Conservation (phyloP, 768 basidiomycete genomes). For the Cystoderma amianthinum region DNA sequence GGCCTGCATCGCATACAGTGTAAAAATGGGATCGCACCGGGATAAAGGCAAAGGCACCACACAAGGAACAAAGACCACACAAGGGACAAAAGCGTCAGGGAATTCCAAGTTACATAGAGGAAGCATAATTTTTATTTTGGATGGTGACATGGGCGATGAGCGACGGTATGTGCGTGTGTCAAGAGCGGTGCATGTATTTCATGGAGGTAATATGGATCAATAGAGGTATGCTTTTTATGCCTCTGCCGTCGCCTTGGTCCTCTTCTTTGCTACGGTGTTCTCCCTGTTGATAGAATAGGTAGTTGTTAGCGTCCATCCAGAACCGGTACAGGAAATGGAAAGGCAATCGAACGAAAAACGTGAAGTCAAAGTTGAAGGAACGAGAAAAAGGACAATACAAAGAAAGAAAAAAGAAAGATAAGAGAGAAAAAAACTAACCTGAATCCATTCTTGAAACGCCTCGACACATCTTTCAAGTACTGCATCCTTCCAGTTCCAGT, state of each 20-base stretch:
- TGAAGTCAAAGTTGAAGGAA: too few species aligned
- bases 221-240: constrained; percentile 14
- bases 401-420: background rate
- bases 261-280: constrained; percentile 89
- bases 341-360: too few species aligned
- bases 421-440: constrained; percentile 39
- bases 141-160: too few species aligned
- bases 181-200: too few species aligned
- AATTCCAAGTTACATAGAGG: too few species aligned
- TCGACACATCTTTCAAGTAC: constrained; percentile 86
- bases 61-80: background rate
- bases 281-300: too few species aligned
- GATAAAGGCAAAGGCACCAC: background rate
- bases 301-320: too few species aligned
- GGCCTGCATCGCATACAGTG: too few species aligned
- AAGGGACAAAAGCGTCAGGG: background rate
- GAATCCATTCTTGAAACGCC: constrained; percentile 99
- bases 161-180: too few species aligned
- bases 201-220: constrained; percentile 1
- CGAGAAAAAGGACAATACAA: background rate
- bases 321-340: too few species aligned
- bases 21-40: too few species aligned
- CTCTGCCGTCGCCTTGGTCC: constrained; percentile 49
- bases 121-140: constrained; percentile 1
- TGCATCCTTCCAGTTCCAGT: constrained; percentile 96